Evolutionary conservation across 1,139 yeast genomes (phyloP).

Genomic region (Ogataea hybrid): DNA sequence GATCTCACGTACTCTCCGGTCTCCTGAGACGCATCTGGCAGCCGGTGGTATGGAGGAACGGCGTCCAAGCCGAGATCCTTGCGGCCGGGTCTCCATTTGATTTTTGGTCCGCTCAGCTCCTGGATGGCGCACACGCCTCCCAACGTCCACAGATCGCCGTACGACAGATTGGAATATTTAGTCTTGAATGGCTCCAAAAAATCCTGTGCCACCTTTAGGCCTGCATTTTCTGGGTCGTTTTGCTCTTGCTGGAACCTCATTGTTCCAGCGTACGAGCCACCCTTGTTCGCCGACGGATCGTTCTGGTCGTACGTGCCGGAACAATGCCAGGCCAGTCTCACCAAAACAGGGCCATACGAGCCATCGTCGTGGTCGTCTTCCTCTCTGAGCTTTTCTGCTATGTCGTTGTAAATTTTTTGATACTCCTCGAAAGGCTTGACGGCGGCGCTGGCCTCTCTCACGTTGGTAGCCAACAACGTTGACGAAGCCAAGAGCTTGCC

Average conservation of each 20-base stretch:
- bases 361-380: constrained; percentile 77
- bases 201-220: constrained; percentile 62
- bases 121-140: constrained; percentile 87
- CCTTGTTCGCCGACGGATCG: constrained; percentile 44
- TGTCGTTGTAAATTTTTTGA: constrained; percentile 77
- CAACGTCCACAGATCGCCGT: constrained; percentile 87
- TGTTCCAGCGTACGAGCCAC: constrained; percentile 86
- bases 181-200: constrained; percentile 61
- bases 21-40: constrained; percentile 79
- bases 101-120: constrained; percentile 83
- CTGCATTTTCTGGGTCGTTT: constrained; percentile 71
- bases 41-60: constrained; percentile 67
- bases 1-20: constrained; percentile 62
- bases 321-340: constrained; percentile 71
- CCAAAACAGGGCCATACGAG: constrained; percentile 60
- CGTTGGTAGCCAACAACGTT: constrained; percentile 22
- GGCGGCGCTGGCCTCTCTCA: constrained; percentile 27
- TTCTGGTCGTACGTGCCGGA: constrained; percentile 64
- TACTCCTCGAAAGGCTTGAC: constrained; percentile 50
- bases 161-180: constrained; percentile 71
- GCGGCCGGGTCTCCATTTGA: constrained; percentile 88
- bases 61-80: constrained; percentile 44
- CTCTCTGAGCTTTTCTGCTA: constrained; percentile 69
- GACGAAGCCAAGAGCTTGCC: constrained; percentile 23
- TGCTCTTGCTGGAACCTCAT: constrained; percentile 70